Percentiles rank a stretch among this genome's conserved stretches.
Evolutionary conservation across 257 asterid species (phyloP).

Genomic region (Anisodus acutangulus): DNA sequence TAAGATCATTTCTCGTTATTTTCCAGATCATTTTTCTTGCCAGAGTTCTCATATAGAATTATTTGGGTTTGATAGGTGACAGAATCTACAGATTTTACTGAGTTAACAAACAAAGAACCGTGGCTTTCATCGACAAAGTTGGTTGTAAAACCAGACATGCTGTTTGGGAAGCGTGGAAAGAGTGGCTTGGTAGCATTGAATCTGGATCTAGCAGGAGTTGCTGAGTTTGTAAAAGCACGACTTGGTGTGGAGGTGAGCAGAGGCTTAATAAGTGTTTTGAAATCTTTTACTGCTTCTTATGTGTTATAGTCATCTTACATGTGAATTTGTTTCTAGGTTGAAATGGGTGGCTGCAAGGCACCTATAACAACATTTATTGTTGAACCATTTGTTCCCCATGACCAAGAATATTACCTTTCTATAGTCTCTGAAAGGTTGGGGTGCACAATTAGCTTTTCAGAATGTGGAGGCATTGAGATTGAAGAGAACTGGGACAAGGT

Average conservation of each 20-base stretch:
- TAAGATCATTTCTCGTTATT: neutral
- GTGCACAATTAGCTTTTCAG: conserved; percentile 82
- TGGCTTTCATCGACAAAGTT: conserved; percentile 88
- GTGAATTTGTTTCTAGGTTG: conserved; percentile 57
- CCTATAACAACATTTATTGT: conserved; percentile 90
- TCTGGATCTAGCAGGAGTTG: conserved; percentile 81
- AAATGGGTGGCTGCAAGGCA: conserved; percentile 96
- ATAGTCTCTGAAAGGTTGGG: conserved; percentile 91
- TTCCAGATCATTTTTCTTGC: neutral
- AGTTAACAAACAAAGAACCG: conserved; percentile 76
- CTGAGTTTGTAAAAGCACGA: conserved; percentile 82
- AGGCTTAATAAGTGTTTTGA: conserved; percentile 13
- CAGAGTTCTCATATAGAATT: neutral
- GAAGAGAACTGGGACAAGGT: conserved; percentile 99
- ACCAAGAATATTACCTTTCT: conserved; percentile 81
- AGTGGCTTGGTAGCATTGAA: conserved; percentile 90
- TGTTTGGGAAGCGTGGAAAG: conserved; percentile 95
- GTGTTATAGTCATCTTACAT: conserved; percentile 38
- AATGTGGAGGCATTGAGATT: conserved; percentile 95
- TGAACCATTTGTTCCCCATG: conserved; percentile 91
- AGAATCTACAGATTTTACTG: conserved; percentile 71
- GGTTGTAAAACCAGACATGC: conserved; percentile 95
- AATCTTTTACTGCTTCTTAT: conserved; percentile 19
- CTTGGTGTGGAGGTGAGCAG: conserved; percentile 83
- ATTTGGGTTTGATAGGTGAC: conserved; percentile 53